Evolutionary conservation across 768 basidiomycete species (phyloP).

Genomic region (Amanita jacksonii): DNA sequence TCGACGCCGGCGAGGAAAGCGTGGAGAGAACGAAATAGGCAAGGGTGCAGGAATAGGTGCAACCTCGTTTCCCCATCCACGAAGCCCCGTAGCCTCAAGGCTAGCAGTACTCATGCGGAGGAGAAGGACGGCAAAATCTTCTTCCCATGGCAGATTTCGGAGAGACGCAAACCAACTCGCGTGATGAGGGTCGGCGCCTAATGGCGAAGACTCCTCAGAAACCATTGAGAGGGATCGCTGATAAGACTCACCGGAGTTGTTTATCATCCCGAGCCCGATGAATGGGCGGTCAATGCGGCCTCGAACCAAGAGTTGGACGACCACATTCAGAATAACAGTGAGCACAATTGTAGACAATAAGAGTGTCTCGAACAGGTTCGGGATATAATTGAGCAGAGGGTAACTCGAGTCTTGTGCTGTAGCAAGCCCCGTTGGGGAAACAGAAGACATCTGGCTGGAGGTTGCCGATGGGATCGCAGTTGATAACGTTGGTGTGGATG

Average conservation of each 20-base stretch:
- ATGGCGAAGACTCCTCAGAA: not conserved
- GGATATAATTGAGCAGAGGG: slow-evolving; percentile 67
- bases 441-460: slow-evolving; percentile 1
- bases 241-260: slow-evolving; percentile 18
- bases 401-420: slow-evolving; percentile 24
- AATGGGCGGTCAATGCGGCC: slow-evolving; percentile 51
- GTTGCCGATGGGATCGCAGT: slow-evolving; percentile 11
- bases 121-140: slow-evolving; percentile 65
- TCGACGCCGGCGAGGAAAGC: slow-evolving; percentile 5
- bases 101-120: slow-evolving; percentile 67
- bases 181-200: slow-evolving; percentile 12
- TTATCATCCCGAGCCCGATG: slow-evolving; percentile 37
- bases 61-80: slow-evolving; percentile 70
- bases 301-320: slow-evolving; percentile 58
- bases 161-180: slow-evolving; percentile 15
- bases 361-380: slow-evolving; percentile 60
- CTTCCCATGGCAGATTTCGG: slow-evolving; percentile 43
- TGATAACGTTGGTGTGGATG: slow-evolving; percentile 11
- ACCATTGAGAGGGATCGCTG: not conserved
- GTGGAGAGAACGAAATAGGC: slow-evolving; percentile 1
- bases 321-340: slow-evolving; percentile 48
- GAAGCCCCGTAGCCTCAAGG: slow-evolving; percentile 62
- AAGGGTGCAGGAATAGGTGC: slow-evolving; percentile 32
- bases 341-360: slow-evolving; percentile 48
- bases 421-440: not conserved